Conservation (phyloP, 2,329 filamentous ascomycete genomes). For the Cytospora chrysosperma region DNA sequence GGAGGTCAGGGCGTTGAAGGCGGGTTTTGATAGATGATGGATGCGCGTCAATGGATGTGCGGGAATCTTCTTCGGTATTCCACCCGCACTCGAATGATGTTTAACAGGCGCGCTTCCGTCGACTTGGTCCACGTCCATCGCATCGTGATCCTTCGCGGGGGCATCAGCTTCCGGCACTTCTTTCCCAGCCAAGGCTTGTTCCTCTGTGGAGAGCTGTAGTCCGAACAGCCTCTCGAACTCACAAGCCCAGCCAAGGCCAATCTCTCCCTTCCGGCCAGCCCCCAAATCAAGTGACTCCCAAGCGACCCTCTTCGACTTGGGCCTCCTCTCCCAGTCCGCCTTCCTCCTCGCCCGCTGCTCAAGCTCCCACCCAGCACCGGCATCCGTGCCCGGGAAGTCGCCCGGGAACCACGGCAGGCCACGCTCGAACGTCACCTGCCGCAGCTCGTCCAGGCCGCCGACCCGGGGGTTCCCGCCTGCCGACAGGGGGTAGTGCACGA, state of each 20-base stretch:
- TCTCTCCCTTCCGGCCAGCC: constrained; percentile 71
- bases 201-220: constrained; percentile 27
- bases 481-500: constrained; percentile 79
- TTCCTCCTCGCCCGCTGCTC: constrained; percentile 60
- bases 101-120: constrained; percentile 18
- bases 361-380: constrained; percentile 76
- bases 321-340: constrained; percentile 69
- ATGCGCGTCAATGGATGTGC: constrained; percentile 30
- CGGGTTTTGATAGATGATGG: constrained; percentile 39
- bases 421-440: constrained; percentile 80
- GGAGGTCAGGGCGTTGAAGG: constrained; percentile 34
- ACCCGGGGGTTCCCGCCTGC: constrained; percentile 79
- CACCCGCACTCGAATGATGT: not conserved
- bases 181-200: constrained; percentile 23
- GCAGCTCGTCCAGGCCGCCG: constrained; percentile 75
- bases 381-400: constrained; percentile 76
- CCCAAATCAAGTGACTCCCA: constrained; percentile 76
- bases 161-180: not conserved
- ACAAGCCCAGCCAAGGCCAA: constrained; percentile 79
- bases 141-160: constrained; percentile 11
- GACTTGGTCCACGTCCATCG: constrained; percentile 27
- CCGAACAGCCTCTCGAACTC: constrained; percentile 74
- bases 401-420: constrained; percentile 80
- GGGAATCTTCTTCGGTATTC: constrained; percentile 18
- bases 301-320: constrained; percentile 76